These are phyloP conservation scores for Rhododendron henanense DNA, from an alignment of 148 eudicot species.

Conservation along the genomic window DNA sequence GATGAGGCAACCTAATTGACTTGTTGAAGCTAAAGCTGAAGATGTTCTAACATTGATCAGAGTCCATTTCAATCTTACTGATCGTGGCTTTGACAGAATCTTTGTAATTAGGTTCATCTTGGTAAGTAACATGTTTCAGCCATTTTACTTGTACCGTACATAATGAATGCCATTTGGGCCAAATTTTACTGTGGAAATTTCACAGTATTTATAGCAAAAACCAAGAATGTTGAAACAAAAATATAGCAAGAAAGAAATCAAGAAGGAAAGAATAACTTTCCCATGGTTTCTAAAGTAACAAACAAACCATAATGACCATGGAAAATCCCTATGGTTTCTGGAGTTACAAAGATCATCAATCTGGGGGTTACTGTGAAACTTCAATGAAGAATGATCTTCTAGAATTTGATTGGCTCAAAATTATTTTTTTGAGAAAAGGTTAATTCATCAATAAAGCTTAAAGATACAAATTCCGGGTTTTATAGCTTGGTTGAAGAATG, in stretches of 20 bases:
- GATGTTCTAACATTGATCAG: too few species aligned
- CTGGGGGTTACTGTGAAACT: neutral
- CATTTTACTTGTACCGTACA: too few species aligned
- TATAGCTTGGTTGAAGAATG: too few species aligned
- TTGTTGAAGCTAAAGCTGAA: neutral
- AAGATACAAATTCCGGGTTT: too few species aligned
- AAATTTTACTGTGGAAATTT: neutral
- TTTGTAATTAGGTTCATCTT: neutral
- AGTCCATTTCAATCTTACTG: too few species aligned
- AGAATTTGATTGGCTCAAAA: neutral
- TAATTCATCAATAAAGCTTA: too few species aligned
- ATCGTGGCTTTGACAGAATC: neutral
- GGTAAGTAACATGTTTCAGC: neutral
- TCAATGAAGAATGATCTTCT: neutral
- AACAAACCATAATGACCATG: neutral
- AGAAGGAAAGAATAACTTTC: neutral
- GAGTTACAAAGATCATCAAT: neutral
- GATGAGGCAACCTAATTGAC: slow-evolving; percentile 35
- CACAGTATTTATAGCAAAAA: neutral
- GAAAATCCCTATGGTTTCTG: neutral
- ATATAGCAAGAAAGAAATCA: neutral
- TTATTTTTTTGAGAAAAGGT: too few species aligned
- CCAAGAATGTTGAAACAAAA: neutral
- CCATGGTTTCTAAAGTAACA: neutral
- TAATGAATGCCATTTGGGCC: neutral